These are phyloP conservation scores for Exutisphaerella laricina DNA, from an alignment of 2,329 filamentous ascomycete species.

Conservation along the genomic window DNA sequence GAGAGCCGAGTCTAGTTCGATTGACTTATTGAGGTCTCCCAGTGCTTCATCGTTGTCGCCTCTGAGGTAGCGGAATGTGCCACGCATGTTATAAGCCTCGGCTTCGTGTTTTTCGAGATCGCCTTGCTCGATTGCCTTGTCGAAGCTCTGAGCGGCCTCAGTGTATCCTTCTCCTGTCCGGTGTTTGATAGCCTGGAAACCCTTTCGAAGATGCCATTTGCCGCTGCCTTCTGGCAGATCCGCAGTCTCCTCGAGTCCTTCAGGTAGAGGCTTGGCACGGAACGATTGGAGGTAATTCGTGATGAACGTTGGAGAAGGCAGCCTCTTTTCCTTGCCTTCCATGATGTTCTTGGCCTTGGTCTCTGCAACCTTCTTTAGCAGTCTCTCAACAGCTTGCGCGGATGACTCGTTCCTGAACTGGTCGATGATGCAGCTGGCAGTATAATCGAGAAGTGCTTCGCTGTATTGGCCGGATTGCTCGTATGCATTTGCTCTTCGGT, in stretches of 20 bases:
- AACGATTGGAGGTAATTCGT: slow-evolving; percentile 99
- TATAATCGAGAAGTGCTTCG: slow-evolving; percentile 94
- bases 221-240: slow-evolving; percentile 73
- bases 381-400: slow-evolving; percentile 81
- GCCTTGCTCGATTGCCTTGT: slow-evolving; percentile 76
- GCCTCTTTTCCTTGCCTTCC: slow-evolving; percentile 69
- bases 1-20: slow-evolving; percentile 79
- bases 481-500: slow-evolving; percentile 93
- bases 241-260: slow-evolving; percentile 73
- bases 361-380: slow-evolving; percentile 96
- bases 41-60: slow-evolving; percentile 82
- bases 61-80: slow-evolving; percentile 88
- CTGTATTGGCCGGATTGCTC: slow-evolving; percentile 88
- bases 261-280: slow-evolving; percentile 72
- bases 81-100: slow-evolving; percentile 91
- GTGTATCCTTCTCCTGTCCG: slow-evolving; percentile 90
- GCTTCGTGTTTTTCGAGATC: slow-evolving; percentile 79
- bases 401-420: slow-evolving; percentile 89
- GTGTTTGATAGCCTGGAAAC: slow-evolving; percentile 71
- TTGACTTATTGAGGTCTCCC: slow-evolving; percentile 82
- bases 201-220: slow-evolving; percentile 78
- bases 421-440: slow-evolving; percentile 98
- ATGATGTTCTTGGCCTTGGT: slow-evolving; percentile 88
- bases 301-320: slow-evolving; percentile 94
- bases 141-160: slow-evolving; percentile 78